phyloP scores from a whole-genome alignment of 257 asterid genomes.

The Penstemon davidsonii region DNA sequence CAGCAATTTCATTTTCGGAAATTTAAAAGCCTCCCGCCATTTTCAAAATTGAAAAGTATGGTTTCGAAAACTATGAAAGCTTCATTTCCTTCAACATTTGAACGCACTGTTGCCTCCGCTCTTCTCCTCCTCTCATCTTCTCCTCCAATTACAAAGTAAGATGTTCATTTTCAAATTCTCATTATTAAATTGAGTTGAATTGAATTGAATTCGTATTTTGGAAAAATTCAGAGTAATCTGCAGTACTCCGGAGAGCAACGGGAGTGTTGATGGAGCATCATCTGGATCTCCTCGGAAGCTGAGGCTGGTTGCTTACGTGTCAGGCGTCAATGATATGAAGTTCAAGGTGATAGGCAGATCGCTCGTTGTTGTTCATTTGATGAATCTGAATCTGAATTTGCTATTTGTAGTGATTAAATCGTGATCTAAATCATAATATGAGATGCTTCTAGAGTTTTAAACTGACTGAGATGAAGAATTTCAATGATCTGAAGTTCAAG shows the following conservation, averaged over 20 bases:
- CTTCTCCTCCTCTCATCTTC: conserved; percentile 72
- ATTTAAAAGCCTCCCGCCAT: conserved; percentile 63
- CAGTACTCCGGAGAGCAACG: conserved; percentile 43
- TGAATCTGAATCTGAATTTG: conserved; percentile 5
- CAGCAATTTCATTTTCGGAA: neutral
- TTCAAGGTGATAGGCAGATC: conserved; percentile 38
- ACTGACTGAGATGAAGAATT: neutral
- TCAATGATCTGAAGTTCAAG: conserved; percentile 8
- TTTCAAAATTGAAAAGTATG: conserved; percentile 42
- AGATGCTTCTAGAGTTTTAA: neutral
- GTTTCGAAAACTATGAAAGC: conserved; percentile 39
- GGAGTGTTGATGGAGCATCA: conserved; percentile 35
- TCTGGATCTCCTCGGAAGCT: conserved; percentile 37
- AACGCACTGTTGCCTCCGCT: conserved; percentile 74
- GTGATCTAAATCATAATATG: neutral
- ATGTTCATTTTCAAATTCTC: neutral
- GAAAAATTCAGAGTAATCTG: conserved; percentile 23
- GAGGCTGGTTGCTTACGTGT: conserved; percentile 32
- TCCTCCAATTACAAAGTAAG: conserved; percentile 38
- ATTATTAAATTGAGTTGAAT: neutral
- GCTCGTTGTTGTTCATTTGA: conserved; percentile 5
- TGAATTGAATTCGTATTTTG: conserved; percentile 16
- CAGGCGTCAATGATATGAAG: conserved; percentile 38
- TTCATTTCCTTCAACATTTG: conserved; percentile 66
- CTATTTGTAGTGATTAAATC: neutral